Percentiles rank a stretch among this genome's conserved stretches.
phyloP scores from a whole-genome alignment of 192 early-diverging fungal species.

The Spinellus fusiger region DNA sequence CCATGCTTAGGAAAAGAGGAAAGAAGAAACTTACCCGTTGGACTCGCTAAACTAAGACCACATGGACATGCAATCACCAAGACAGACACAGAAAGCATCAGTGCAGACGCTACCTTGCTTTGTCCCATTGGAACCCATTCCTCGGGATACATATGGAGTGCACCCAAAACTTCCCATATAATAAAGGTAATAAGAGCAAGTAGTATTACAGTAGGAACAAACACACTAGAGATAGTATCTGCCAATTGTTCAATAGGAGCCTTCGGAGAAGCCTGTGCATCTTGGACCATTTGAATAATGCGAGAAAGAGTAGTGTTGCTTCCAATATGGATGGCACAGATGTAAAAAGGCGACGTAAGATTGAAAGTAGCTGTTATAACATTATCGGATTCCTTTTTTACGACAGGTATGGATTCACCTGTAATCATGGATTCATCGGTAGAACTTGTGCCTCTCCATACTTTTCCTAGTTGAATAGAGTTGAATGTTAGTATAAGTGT shows the following conservation, averaged over 20 bases:
- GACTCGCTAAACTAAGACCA: constrained; percentile 61
- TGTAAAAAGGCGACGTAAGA: constrained; percentile 42
- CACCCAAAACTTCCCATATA: constrained; percentile 43
- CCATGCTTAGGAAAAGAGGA: no score
- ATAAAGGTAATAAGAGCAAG: constrained; percentile 53
- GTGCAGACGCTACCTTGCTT: constrained; percentile 41
- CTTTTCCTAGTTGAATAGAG: no score
- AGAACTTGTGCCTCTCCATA: constrained; percentile 46
- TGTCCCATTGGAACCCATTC: constrained; percentile 40
- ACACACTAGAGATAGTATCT: constrained; percentile 54
- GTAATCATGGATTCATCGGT: constrained; percentile 82
- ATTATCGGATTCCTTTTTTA: constrained; percentile 44
- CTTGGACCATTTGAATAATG: constrained; percentile 59
- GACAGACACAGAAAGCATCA: constrained; percentile 54
- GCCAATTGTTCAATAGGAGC: constrained; percentile 64
- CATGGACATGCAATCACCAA: constrained; percentile 72
- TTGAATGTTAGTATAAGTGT: background rate
- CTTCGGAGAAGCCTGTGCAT: constrained; percentile 54
- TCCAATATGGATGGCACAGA: constrained; percentile 61
- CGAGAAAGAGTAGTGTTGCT: constrained; percentile 54
- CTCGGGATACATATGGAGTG: constrained; percentile 24
- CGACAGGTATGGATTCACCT: constrained; percentile 68
- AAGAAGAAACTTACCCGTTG: constrained; percentile 35
- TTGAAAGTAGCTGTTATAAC: constrained; percentile 67
- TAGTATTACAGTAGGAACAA: constrained; percentile 59